Evolutionary conservation across 805 yeast genomes (phyloP).

Genomic region (Blastobotrys muscicola): DNA sequence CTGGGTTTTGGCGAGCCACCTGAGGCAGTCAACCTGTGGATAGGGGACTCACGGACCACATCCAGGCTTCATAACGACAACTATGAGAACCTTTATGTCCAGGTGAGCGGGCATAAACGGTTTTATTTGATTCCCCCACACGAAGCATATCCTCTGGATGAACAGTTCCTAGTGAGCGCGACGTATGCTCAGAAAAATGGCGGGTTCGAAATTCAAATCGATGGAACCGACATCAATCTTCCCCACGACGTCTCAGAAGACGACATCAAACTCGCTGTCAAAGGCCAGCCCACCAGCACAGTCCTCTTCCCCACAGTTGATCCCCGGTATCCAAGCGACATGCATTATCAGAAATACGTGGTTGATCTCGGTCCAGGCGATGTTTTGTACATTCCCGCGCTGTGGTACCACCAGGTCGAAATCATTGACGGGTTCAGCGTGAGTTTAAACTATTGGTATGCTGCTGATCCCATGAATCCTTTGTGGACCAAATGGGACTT

Average conservation of each 20-base stretch:
- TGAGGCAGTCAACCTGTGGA: constrained; percentile 33
- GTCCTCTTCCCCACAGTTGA: constrained; percentile 29
- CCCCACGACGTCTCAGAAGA: constrained; percentile 4
- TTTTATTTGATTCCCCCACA: constrained; percentile 29
- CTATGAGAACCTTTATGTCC: constrained; percentile 31
- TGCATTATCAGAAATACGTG: constrained; percentile 16
- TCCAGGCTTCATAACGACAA: constrained; percentile 30
- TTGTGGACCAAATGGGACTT: constrained; percentile 27
- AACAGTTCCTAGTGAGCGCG: constrained; percentile 23
- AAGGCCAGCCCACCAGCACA: constrained; percentile 1
- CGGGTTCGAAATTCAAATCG: constrained; percentile 10
- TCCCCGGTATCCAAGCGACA: constrained; percentile 18
- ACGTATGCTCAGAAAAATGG: constrained; percentile 18
- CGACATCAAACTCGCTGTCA: background rate
- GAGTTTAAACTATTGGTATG: constrained; percentile 29
- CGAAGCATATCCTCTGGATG: constrained; percentile 24
- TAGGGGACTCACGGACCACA: constrained; percentile 25
- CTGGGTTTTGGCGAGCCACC: constrained; percentile 17
- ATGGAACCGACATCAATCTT: constrained; percentile 6
- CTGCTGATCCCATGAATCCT: constrained; percentile 17
- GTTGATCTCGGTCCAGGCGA: constrained; percentile 30
- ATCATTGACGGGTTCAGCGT: constrained; percentile 17
- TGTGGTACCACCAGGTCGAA: constrained; percentile 34
- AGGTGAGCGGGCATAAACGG: constrained; percentile 27
- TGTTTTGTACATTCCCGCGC: constrained; percentile 30